phyloP scores from a whole-genome alignment of 129 eudicot species.

The Glebionis coronaria region DNA sequence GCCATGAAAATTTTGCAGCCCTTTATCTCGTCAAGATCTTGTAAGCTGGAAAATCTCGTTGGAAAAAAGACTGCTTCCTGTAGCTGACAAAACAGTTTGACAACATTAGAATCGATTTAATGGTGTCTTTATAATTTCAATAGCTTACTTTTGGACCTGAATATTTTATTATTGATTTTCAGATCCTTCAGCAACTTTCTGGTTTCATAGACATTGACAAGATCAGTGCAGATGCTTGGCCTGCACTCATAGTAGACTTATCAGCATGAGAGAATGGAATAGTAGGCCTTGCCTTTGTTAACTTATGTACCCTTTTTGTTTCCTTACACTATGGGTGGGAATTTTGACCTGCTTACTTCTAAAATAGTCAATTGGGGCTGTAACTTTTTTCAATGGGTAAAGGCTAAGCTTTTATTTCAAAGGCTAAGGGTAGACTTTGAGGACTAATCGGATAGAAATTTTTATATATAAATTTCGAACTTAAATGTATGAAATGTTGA shows the following conservation, averaged over 20 bases:
- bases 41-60: conserved; percentile 95
- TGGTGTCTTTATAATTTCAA: background rate
- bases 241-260: conserved; percentile 84
- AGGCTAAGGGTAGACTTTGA: background rate
- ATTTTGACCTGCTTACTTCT: background rate
- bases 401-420: background rate
- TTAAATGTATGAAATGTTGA: no score
- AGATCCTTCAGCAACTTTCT: conserved; percentile 72
- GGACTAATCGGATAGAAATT: no score
- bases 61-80: conserved; percentile 85
- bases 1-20: conserved; percentile 43
- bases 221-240: conserved; percentile 92
- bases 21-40: conserved; percentile 94
- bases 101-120: conserved; percentile 10
- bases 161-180: background rate
- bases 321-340: background rate
- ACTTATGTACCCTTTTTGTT: conserved; percentile 13
- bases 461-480: no score
- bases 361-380: no score
- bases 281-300: conserved; percentile 78
- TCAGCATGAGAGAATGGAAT: conserved; percentile 87
- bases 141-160: background rate
- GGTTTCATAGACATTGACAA: conserved; percentile 93
- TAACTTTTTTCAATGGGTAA: background rate
- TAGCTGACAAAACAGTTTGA: conserved; percentile 66